Evolutionary conservation across 495 filamentous ascomycete species (phyloP), one percentile per base, ranked within the genome.

Genomic region (Penicillium odoratum): DNA sequence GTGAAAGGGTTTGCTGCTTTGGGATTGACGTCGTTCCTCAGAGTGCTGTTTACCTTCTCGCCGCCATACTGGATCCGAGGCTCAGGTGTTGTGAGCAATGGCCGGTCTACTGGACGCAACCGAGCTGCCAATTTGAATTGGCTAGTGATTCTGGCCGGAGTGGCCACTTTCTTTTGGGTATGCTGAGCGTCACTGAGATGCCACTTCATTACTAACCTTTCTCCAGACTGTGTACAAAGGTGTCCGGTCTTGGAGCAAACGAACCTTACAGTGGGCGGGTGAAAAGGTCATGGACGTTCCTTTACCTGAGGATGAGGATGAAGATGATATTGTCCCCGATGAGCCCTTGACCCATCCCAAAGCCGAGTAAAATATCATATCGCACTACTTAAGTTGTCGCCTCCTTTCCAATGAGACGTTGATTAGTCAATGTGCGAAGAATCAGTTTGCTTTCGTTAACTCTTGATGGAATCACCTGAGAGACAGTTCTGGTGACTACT

Each of bases 401-500:
- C 67, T 77, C 79, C 75, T 82, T 43, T 62, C 77, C 87, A 79
- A 85, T 93, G 85, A 81, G 77, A 83, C 92, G 89, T 81, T 85
- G 83, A 92, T 93, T 83, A 92, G 92, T 96, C 92, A 89, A 81
- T 85, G 86, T 94, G 92, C 92, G 89, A 79, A 97, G 80, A 97
- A 79, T 60, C 90, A 57, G 55, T 60, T 71, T 72, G 73, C 65
- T 70, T 74, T 74, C 60, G 31, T 65, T 62, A 71, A 76, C 73
- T 65, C 67, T 63, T 62, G 59, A 5, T 45, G 46, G 36, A 50
- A 64, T 47, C 56, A 29, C 58, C 60, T 67, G 70, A 68, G 65
- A 75, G 61, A 63, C 50, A 51, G 56, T 49, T 45, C 51, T 45
- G 50, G 16, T 63, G 58, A 43, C 52, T 29, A 29, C 34, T 51